Evolutionary conservation across 371 early-diverging fungal genomes (phyloP), one percentile per base, ranked within the genome.

Genomic region (Blastocladiella emersonii): DNA sequence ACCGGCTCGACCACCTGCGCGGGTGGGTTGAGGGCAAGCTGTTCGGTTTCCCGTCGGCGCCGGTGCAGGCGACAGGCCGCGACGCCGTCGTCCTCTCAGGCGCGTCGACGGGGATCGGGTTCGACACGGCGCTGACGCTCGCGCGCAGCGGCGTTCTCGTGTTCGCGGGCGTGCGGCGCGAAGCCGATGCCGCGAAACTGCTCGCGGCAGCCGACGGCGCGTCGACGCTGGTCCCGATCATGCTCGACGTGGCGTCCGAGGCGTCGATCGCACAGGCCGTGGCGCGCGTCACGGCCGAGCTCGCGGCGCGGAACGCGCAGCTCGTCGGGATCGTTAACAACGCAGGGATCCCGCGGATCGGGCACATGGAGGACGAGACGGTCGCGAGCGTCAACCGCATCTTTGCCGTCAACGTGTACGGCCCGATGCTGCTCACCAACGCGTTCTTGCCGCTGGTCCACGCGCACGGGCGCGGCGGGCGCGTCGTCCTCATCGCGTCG

Each of bases 61-160:
- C 45, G 19, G 45, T 44, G 12, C 45, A 21, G 23, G 45, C 10
- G 10, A 44, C 8, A 4, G 45, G 45, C 45, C 5, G 3, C 3
- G 45, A 44, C 23, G 45, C 45, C 19, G 45, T 44, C 19, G 19
- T 44, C 10, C 5, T 44, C 45, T 19, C 79, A 0, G 79, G 79
- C 23, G 67, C 79, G 56, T 82, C 74, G 70, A 67, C 70, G 39
- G 79, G 79, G 35, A 82, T 79, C 45, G 79, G 79, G 0, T 66
- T 66, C 32, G 70, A 68, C 12, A 79, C 81, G 3, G 80, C 79
- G 15, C 62, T 68, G 1, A 62, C 66, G 17, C 71, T 79, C 45
- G 79, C 81, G 0, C 68, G 68, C 30, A 71, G 3, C 3, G 45
- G 45, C 45, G 23, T 44, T 8, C 19, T 44, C 10, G 64, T 63